phyloP scores from a whole-genome alignment of 2,329 filamentous ascomycete species.

The Coleophoma cylindrospora region DNA sequence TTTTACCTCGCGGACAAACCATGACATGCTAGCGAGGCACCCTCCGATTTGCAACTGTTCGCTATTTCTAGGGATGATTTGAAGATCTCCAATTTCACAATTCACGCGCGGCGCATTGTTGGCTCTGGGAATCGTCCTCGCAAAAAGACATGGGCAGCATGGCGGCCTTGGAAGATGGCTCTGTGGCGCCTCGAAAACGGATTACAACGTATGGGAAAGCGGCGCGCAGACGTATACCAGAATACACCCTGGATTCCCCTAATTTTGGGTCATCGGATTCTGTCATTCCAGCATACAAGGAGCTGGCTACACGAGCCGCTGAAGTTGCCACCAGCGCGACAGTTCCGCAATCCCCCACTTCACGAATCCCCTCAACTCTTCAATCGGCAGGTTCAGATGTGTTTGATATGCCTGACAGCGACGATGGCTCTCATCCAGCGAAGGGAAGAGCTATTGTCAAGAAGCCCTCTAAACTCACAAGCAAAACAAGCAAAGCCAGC shows the following conservation, averaged over 20 bases:
- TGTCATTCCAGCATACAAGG: neutral
- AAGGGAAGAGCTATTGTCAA: constrained; percentile 1
- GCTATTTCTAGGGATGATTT: too few species aligned
- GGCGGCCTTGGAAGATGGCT: constrained; percentile 19
- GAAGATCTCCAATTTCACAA: too few species aligned
- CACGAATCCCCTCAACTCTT: neutral
- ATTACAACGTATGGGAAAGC: constrained; percentile 28
- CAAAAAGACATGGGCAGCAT: constrained; percentile 10
- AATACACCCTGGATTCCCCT: constrained; percentile 15
- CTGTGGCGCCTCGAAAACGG: constrained; percentile 18
- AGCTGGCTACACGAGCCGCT: neutral
- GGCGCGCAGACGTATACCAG: constrained; percentile 21
- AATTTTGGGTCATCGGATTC: neutral
- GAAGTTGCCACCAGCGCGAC: neutral
- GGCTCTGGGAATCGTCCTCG: neutral
- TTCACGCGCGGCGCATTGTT: neutral
- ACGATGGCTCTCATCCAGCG: constrained; percentile 11
- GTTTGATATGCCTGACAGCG: constrained; percentile 16
- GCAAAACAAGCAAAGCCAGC: neutral
- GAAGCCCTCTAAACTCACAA: neutral
- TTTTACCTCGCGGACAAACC: too few species aligned
- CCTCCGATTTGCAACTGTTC: too few species aligned
- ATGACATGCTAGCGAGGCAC: too few species aligned
- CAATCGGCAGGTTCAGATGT: constrained; percentile 2
- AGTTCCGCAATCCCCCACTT: neutral